A percentile compares a stretch with the other conserved stretches of the same genome.
These are phyloP conservation scores for Rutstroemia sp. DNA, from an alignment of 2,329 filamentous ascomycete genomes.

Conservation along the genomic window DNA sequence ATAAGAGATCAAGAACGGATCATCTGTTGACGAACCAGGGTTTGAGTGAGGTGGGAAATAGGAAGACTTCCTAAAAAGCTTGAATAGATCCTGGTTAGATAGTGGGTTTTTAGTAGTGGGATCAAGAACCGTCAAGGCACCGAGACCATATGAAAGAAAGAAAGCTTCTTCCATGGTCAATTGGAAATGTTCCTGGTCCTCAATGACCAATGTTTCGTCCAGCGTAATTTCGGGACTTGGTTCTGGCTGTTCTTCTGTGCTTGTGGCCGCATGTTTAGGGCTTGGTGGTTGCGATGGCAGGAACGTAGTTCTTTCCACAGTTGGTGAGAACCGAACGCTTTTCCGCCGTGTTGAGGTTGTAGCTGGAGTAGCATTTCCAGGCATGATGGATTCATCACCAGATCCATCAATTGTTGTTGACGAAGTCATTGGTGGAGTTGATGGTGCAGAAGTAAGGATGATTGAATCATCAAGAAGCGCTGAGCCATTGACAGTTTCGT, in stretches of 20 bases:
- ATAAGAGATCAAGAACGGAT: slow-evolving; percentile 80
- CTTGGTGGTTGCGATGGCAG: slow-evolving; percentile 38
- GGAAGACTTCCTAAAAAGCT: slow-evolving; percentile 46
- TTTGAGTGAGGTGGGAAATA: slow-evolving; percentile 52
- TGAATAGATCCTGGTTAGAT: slow-evolving; percentile 4
- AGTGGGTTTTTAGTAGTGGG: slow-evolving; percentile 32
- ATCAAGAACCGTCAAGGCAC: slow-evolving; percentile 58
- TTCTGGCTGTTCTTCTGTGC: slow-evolving; percentile 1
- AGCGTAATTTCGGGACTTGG: background rate
- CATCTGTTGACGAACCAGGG: slow-evolving; percentile 57
- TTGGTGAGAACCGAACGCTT: slow-evolving; percentile 63
- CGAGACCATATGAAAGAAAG: slow-evolving; percentile 77
- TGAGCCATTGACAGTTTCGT: no score
- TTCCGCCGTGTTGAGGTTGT: slow-evolving; percentile 42
- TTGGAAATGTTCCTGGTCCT: slow-evolving; percentile 79
- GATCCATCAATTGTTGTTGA: slow-evolving; percentile 7
- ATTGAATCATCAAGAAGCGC: no score
- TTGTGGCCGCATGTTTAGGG: slow-evolving; percentile 14
- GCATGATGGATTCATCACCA: slow-evolving; percentile 8
- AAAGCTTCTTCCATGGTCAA: slow-evolving; percentile 86
- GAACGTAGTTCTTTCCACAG: slow-evolving; percentile 58
- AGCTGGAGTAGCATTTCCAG: slow-evolving; percentile 5
- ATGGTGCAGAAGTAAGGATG: no score
- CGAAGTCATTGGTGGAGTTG: no score
- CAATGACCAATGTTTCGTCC: slow-evolving; percentile 28